Percentiles rank a stretch among this genome's conserved stretches.
phyloP scores from a whole-genome alignment of 345 rosid species.

The Arabidopsis arenosa region DNA sequence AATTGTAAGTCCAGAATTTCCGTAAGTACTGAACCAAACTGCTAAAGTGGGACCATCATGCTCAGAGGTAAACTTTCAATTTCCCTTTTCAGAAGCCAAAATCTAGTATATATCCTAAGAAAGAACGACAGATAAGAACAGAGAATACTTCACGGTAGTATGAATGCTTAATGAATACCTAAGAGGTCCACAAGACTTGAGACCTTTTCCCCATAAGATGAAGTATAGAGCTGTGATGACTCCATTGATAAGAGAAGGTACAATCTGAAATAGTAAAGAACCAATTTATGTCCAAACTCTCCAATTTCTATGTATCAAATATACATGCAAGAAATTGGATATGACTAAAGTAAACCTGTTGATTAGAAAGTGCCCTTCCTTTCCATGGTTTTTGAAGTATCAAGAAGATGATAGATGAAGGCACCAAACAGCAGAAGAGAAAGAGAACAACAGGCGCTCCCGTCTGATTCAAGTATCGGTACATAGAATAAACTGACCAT shows the following conservation, averaged over 20 bases:
- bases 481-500: slow-evolving; percentile 97
- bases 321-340: background rate
- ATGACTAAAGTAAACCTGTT: slow-evolving; percentile 63
- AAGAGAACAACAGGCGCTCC: slow-evolving; percentile 92
- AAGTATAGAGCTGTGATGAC: slow-evolving; percentile 90
- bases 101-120: slow-evolving; percentile 16
- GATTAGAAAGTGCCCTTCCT: slow-evolving; percentile 88
- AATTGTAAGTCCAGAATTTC: background rate
- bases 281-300: slow-evolving; percentile 18
- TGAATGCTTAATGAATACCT: slow-evolving; percentile 58
- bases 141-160: background rate
- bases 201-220: slow-evolving; percentile 93
- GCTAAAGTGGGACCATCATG: background rate
- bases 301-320: background rate
- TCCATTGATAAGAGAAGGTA: slow-evolving; percentile 93
- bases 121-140: slow-evolving; percentile 4
- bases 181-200: slow-evolving; percentile 89
- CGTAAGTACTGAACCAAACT: background rate
- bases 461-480: slow-evolving; percentile 72
- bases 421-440: slow-evolving; percentile 83
- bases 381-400: slow-evolving; percentile 95
- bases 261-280: slow-evolving; percentile 59
- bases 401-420: slow-evolving; percentile 73
- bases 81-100: background rate
- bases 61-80: slow-evolving; percentile 14